Evolutionary conservation across 2,329 filamentous ascomycete genomes (phyloP), one percentile per base, ranked within the genome.

Genomic region (Cercospora beticola): DNA sequence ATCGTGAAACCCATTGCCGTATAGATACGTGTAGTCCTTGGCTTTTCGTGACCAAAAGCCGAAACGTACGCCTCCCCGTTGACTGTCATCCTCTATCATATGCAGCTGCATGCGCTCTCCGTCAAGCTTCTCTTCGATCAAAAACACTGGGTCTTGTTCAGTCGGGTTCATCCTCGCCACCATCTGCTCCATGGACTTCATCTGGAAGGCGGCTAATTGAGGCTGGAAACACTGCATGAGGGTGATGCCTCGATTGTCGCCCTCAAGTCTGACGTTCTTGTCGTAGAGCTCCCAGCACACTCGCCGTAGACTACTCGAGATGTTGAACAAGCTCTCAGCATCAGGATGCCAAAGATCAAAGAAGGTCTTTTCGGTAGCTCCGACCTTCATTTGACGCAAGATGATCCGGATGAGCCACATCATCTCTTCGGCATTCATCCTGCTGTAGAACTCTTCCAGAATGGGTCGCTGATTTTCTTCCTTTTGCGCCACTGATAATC

Each of bases 61-160:
- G 78, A 98, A 97, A 21, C 83, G 84, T 66, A 85, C 88, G 0
- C 92, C 92, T 0, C 93, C 93, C 0, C 88, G 86, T 0, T 88
- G 82, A 0, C 79, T 81, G 3, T 88, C 82, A 72, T 97, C 92
- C 67, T 91, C 85, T 12, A 87, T 80, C 91, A 98, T 94, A 79
- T 99, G 95, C 78, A 99, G 86, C 79, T 99, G 95, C 90, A 99
- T 97, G 28, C 95, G 88, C 81, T 99, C 95, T 1, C 95, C 95
- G 74, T 99, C 95, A 8, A 99, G 84, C 80, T 99, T 99, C 81
- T 99, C 95, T 79, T 99, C 95, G 59, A 98, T 95, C 93, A 94
- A 98, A 76, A 96, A 99, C 8, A 91, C 88, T 0, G 86, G 83
- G 63, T 96, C 89, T 0, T 92, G 89, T 26, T 90, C 86, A 0